Evolutionary conservation across 78 protist genomes (phyloP).

Genomic region (Isochrysis galbana): DNA sequence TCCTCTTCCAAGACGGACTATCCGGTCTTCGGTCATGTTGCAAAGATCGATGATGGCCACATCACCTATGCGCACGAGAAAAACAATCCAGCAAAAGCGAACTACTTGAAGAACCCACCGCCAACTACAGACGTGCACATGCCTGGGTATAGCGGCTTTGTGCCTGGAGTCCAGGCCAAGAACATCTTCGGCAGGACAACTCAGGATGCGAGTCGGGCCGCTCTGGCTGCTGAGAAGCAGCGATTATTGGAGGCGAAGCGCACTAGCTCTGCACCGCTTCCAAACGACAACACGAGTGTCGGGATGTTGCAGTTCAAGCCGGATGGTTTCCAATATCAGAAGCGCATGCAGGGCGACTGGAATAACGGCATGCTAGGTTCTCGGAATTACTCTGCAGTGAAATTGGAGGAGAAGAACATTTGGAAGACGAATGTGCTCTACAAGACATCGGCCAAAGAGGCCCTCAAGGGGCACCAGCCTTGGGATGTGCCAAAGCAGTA

Average conservation of each 20-base stretch:
- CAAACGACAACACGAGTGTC: background rate
- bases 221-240: no score
- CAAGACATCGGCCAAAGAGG: background rate
- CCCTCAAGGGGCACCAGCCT: background rate
- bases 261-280: background rate
- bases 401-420: background rate
- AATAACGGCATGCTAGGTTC: background rate
- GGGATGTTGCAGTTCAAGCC: constrained; percentile 16
- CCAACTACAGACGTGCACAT: background rate
- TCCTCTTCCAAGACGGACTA: background rate
- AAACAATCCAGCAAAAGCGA: background rate
- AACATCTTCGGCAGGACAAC: background rate
- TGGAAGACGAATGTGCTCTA: background rate
- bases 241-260: no score
- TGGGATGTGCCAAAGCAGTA: background rate
- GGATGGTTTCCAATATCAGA: background rate
- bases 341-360: constrained; percentile 14
- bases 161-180: background rate
- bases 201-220: no score
- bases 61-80: background rate
- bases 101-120: background rate
- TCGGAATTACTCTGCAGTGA: background rate
- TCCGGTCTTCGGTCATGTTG: background rate
- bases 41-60: background rate
- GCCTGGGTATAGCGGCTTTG: constrained; percentile 9